Evolutionary conservation across 805 yeast genomes (phyloP).

Genomic region (Tetrapisispora taiwanensis): DNA sequence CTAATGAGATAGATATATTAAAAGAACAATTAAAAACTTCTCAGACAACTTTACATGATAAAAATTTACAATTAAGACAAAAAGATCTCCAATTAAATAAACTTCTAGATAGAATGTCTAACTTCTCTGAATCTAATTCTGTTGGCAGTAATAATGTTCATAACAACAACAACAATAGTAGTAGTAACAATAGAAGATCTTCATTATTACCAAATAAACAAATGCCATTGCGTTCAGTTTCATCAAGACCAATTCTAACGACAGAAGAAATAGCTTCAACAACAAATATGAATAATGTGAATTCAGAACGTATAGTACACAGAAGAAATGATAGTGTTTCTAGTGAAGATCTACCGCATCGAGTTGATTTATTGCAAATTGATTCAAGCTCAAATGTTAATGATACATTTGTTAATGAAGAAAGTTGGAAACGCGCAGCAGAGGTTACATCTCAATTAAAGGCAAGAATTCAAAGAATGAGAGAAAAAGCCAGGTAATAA

Average conservation of each 20-base stretch:
- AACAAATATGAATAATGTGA: neutral
- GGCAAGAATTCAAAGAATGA: slow-evolving; percentile 84
- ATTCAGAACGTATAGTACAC: slow-evolving; percentile 2
- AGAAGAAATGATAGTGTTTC: slow-evolving; percentile 17
- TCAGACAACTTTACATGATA: slow-evolving; percentile 14
- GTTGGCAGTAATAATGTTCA: neutral
- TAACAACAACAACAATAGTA: neutral
- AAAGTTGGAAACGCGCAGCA: slow-evolving; percentile 80
- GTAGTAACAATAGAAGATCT: neutral
- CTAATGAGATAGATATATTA: slow-evolving; percentile 34
- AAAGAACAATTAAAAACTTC: slow-evolving; percentile 24
- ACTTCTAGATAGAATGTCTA: slow-evolving; percentile 14
- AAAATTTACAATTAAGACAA: slow-evolving; percentile 15
- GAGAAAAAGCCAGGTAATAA: slow-evolving; percentile 34
- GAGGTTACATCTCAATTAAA: slow-evolving; percentile 79
- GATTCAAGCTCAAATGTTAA: slow-evolving; percentile 8
- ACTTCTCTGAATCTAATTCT: slow-evolving; percentile 5
- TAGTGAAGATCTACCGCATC: slow-evolving; percentile 24
- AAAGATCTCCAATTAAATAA: slow-evolving; percentile 16
- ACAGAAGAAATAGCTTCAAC: no score
- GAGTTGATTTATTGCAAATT: slow-evolving; percentile 22
- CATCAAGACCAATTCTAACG: neutral
- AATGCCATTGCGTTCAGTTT: neutral
- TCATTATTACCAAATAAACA: neutral
- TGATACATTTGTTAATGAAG: slow-evolving; percentile 39